Conservation (phyloP, 176 grass and related monocot species). For the Neostapfia colusana region DNA sequence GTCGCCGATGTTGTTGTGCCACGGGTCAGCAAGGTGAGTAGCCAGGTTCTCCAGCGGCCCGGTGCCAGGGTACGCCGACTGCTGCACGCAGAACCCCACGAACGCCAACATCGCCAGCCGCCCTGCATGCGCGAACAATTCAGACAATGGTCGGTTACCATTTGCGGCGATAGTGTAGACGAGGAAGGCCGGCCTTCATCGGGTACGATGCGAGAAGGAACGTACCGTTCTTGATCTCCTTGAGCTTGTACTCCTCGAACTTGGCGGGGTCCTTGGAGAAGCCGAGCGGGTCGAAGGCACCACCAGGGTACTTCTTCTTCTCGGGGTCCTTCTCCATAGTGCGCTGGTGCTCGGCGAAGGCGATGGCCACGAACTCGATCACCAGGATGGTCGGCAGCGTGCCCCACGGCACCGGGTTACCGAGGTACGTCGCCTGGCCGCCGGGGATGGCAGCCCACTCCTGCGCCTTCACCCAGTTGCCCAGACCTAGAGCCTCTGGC, state of each 20-base stretch:
- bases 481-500: slow-evolving; percentile 87
- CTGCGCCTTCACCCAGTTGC: slow-evolving; percentile 99
- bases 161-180: neutral
- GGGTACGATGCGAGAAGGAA: neutral
- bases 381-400: slow-evolving; percentile 81
- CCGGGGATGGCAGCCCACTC: slow-evolving; percentile 91
- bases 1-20: slow-evolving; percentile 99
- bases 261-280: slow-evolving; percentile 98
- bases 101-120: slow-evolving; percentile 89
- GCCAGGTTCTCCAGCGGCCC: slow-evolving; percentile 95
- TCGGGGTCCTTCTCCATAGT: slow-evolving; percentile 99
- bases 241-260: slow-evolving; percentile 93
- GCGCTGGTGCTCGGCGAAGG: slow-evolving; percentile 98
- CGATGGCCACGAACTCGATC: slow-evolving; percentile 95
- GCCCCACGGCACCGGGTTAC: slow-evolving; percentile 92
- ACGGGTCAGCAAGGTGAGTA: slow-evolving; percentile 84
- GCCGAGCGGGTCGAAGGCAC: slow-evolving; percentile 96
- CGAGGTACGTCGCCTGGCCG: slow-evolving; percentile 87
- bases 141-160: neutral
- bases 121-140: slow-evolving; percentile 31
- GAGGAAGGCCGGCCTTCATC: no score
- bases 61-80: slow-evolving; percentile 88
- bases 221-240: slow-evolving; percentile 98
- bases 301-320: slow-evolving; percentile 99
- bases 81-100: slow-evolving; percentile 96